A percentile compares a stretch with the other conserved stretches of the same genome.
These are phyloP conservation scores for Neospermospora avenae DNA, from an alignment of 2,329 filamentous ascomycete genomes.

Conservation along the genomic window DNA sequence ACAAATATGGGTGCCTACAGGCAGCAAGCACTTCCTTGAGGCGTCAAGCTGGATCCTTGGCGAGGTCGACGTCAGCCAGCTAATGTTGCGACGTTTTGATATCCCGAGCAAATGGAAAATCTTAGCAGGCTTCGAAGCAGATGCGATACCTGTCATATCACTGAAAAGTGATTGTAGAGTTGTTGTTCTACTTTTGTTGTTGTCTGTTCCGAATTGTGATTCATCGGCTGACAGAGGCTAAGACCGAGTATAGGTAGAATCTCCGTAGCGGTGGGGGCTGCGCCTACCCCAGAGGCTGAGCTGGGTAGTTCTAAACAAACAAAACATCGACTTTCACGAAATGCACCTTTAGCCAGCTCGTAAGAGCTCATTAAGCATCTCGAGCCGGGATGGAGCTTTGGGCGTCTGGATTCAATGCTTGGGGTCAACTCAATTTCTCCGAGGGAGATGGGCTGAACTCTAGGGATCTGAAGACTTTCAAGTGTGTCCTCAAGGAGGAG, in stretches of 20 bases:
- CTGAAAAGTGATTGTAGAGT: background rate
- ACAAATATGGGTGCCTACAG: constrained; percentile 25
- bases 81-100: background rate
- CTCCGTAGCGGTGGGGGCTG: background rate
- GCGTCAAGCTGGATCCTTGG: constrained; percentile 10
- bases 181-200: background rate
- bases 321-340: background rate
- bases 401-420: constrained; percentile 57
- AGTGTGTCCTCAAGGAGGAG: constrained; percentile 39
- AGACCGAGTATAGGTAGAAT: background rate
- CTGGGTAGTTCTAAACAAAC: background rate
- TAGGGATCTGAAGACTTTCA: constrained; percentile 46
- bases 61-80: constrained; percentile 12
- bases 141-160: background rate
- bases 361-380: background rate
- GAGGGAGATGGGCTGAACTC: constrained; percentile 36
- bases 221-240: constrained; percentile 2
- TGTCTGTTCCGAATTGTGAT: background rate
- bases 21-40: constrained; percentile 25
- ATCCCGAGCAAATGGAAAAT: background rate
- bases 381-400: constrained; percentile 45
- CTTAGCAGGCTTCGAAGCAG: background rate
- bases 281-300: too few species aligned
- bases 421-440: constrained; percentile 49
- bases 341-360: background rate